Evolutionary conservation across 148 eudicot genomes (phyloP), one percentile per base, ranked within the genome.

Genomic region (Camellia sinensis): DNA sequence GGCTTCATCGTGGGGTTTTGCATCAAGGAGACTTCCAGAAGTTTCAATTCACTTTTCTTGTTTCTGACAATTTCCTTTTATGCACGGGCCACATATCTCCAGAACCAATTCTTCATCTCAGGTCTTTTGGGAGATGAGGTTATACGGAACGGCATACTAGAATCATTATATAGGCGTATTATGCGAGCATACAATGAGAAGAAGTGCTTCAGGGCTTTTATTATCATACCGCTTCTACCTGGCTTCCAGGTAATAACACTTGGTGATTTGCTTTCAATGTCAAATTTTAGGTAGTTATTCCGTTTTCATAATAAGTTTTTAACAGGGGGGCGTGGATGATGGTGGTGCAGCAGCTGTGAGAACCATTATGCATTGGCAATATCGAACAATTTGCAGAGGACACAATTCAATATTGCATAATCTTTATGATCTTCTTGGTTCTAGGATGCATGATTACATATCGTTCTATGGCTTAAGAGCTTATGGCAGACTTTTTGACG

Each of bases 41-140:
- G 69, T 50, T 62, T 21, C 44, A 45, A 53, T 69, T 75, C 17
- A 75, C 67, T 67, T 67, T 46, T 65, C 22, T 71, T 73, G 63
- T 82, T 79, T 83, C 75, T 89, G 80, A 87, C 81, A 18, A 79
- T 12, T n/a, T 19, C n/a, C 52, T 66, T 75, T 79, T 82, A 60
- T 78, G 79, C 37, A 73, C 72, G 84, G 74, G 70, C 74, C 63
- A 63, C 70, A 64, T 87, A 71, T 76, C 84, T 85, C 79, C 97
- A 96, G 99, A 96, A 96, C 82, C 99, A 96, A 67, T 96, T 96
- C 84, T 96, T 96, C 90, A 96, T 96, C 81, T 96, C 99, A 78
- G 99, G 99, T 73, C 95, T 96, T 83, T 89, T 94, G 74, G 97
- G 91, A 82, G 99, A 96, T 86, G 99, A 93, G 61, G 84, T 86